Base-by-base conservation (phyloP, 208 protist species). In the Leishmania tropica region DNA sequence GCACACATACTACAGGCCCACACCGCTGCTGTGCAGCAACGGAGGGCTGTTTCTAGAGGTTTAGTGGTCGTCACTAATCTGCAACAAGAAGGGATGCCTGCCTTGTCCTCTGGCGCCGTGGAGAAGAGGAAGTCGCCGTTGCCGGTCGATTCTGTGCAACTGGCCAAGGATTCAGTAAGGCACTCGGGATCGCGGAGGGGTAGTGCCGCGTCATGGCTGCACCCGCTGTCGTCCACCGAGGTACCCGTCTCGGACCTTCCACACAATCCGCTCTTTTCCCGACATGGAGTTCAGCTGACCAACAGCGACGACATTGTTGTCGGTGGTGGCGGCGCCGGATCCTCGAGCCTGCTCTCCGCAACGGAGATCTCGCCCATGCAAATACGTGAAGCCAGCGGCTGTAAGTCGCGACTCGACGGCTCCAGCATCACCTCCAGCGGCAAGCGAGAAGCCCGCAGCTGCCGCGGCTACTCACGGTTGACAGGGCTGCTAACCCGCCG, bases 271-370 rank as follows among this genome's bases (percentile, higher is more conserved):
- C 53, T 67, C 54, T 65, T 51, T 62, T 37, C 48, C n/a, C 35
- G 54, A 10, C 19, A 67, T 42, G 56, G 37, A 10, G 11, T 35
- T 15, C 53, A 40, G 11, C 1, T 31, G 15, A 28, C n/a, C 40
- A 78, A n/a, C 40, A 60, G 56, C 51, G 81, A 85, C 60, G 76
- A 81, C 51, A 60, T 56, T 28, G n/a, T 53, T 21, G 48, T n/a
- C 37, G 72, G 4, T 13, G 51, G 28, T 31, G 72, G 45, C 42
- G 74, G 40, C 51, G 54, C 81, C 58, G 56, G 60, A 37, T 78
- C 81, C 21, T 84, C 71, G 31, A 84, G 70, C 60, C 65, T 84
- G 47, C 47, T 84, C 47, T 84, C 81, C 17, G 76, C 75, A 60
- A 75, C 65, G 40, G 81, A 84, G 81, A 78, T 76, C 5, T 77